phyloP scores from a whole-genome alignment of 345 rosid species.

The Theobroma cacao region DNA sequence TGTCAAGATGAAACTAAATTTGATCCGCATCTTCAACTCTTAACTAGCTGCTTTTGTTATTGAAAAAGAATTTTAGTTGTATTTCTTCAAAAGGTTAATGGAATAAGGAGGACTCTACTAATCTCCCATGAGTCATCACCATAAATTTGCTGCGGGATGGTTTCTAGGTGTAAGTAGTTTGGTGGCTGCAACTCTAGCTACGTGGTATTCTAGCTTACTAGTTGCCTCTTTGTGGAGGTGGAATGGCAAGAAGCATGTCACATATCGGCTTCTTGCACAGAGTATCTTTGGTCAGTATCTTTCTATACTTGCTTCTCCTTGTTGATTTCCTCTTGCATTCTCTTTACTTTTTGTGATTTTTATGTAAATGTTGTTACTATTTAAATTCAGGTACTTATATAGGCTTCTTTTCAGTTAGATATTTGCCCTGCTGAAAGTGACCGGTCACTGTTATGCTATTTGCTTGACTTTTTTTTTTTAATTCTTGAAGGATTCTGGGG shows the following conservation, averaged over 20 bases:
- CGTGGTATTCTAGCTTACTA: conserved; percentile 47
- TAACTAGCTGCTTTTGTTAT: too few relatives aligned
- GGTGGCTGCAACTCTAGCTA: conserved; percentile 46
- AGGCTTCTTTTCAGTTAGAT: neutral
- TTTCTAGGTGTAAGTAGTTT: conserved; percentile 44
- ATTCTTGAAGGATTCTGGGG: conserved; percentile 51
- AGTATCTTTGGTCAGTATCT: conserved; percentile 48
- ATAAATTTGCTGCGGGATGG: neutral
- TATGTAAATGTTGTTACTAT: neutral
- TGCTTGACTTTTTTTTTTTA: conserved; percentile 12
- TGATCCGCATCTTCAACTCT: too few relatives aligned
- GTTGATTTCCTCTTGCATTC: neutral
- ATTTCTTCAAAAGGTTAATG: neutral
- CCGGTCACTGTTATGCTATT: neutral
- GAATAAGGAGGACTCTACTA: neutral
- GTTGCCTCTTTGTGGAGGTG: conserved; percentile 52
- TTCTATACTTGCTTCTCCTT: neutral
- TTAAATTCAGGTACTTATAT: neutral
- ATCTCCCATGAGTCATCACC: neutral
- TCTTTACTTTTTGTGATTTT: neutral
- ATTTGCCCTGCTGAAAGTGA: neutral
- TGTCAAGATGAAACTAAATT: too few relatives aligned
- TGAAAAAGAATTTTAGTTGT: neutral
- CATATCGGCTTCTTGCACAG: conserved; percentile 45
- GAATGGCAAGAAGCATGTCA: conserved; percentile 47